These are phyloP conservation scores for Acer yangbiense DNA, from an alignment of 345 rosid species.

Conservation along the genomic window DNA sequence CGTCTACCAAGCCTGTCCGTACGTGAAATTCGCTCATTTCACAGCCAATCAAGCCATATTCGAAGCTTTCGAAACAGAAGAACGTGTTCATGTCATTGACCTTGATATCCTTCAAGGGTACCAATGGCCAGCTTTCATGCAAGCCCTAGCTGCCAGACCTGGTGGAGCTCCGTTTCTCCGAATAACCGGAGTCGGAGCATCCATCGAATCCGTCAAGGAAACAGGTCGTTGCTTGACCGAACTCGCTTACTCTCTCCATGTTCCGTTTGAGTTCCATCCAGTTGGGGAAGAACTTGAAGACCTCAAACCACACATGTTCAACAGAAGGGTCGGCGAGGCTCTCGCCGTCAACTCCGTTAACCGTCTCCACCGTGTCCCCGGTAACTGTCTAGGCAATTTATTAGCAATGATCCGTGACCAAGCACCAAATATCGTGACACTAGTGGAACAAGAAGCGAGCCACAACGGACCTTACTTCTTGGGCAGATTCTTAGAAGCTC, in stretches of 20 bases:
- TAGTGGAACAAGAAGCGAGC: conserved; percentile 73
- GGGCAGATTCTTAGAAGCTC: conserved; percentile 69
- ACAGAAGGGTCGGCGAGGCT: conserved; percentile 65
- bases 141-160: conserved; percentile 63
- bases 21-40: conserved; percentile 70
- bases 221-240: conserved; percentile 65
- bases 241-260: conserved; percentile 64
- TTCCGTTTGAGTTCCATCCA: conserved; percentile 63
- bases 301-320: conserved; percentile 66
- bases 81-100: conserved; percentile 72
- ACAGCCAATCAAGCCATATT: conserved; percentile 74
- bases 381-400: conserved; percentile 43
- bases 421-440: conserved; percentile 63
- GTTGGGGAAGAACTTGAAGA: conserved; percentile 59
- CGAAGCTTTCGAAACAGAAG: conserved; percentile 70
- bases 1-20: conserved; percentile 70
- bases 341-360: conserved; percentile 57
- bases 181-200: conserved; percentile 57
- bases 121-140: conserved; percentile 87
- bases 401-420: conserved; percentile 64
- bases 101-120: conserved; percentile 72
- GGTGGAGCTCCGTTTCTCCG: conserved; percentile 62
- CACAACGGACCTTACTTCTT: conserved; percentile 66
- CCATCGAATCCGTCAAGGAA: conserved; percentile 45
- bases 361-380: conserved; percentile 56